A percentile compares a stretch with the other conserved stretches of the same genome.
phyloP scores from a whole-genome alignment of 768 basidiomycete species.

The Trametopsis cervina region DNA sequence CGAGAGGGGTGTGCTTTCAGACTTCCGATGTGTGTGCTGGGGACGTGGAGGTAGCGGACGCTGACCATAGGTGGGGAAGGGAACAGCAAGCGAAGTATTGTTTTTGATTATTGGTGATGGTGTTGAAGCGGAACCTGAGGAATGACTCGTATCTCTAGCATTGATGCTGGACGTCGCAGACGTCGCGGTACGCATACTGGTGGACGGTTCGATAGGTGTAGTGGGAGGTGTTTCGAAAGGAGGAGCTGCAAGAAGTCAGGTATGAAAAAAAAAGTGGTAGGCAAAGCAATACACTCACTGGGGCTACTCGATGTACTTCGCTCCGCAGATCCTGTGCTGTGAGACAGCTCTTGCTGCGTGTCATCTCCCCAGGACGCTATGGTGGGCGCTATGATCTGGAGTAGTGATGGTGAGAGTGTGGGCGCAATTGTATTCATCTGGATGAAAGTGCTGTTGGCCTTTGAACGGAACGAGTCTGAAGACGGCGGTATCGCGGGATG shows the following conservation, averaged over 20 bases:
- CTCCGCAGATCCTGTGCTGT: not conserved
- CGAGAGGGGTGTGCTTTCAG: slow-evolving; percentile 7
- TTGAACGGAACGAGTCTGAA: not conserved
- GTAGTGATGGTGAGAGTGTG: slow-evolving; percentile 14
- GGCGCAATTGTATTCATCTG: not conserved
- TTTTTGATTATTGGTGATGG: too few species aligned
- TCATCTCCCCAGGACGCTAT: slow-evolving; percentile 16
- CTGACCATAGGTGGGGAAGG: too few species aligned
- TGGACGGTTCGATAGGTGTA: slow-evolving; percentile 5
- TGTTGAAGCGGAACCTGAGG: too few species aligned
- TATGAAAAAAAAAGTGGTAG: too few species aligned
- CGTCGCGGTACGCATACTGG: too few species aligned
- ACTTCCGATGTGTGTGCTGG: slow-evolving; percentile 1
- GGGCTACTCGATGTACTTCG: not conserved
- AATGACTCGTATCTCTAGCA: too few species aligned
- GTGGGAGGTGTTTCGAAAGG: slow-evolving; percentile 16
- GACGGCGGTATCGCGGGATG: slow-evolving; percentile 2
- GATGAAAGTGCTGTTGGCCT: not conserved
- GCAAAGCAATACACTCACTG: not conserved
- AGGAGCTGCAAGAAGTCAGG: slow-evolving; percentile 1
- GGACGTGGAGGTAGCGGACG: too few species aligned
- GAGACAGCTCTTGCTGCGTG: not conserved
- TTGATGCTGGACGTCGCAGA: too few species aligned
- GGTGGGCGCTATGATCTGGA: slow-evolving; percentile 20
- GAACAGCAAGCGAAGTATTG: too few species aligned